Base-by-base conservation (phyloP, 78 protist genomes). In the Pelomyxa schiedti region DNA sequence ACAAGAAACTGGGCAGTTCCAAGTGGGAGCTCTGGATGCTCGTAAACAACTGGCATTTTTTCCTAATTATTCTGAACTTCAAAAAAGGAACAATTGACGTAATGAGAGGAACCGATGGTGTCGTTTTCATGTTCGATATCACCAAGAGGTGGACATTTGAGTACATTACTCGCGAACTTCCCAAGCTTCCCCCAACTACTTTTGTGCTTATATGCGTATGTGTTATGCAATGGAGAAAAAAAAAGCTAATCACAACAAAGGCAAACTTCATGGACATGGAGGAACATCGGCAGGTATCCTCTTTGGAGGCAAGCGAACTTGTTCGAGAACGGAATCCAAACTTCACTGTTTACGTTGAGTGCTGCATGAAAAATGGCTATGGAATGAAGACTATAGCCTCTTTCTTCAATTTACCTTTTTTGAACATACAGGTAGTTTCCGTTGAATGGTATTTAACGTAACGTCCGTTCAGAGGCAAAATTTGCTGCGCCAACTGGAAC, bases 321-420 rank as follows among this genome's bases (percentile, higher is more conserved):
- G 2, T 24, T 26, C 42, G 40, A 22, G 39, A 7, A 42, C 3
- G 39, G 58, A n/a, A n/a, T n/a, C n/a, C n/a, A n/a, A n/a, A n/a
- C n/a, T n/a, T n/a, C n/a, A 42, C 6, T 6, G 16, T 2, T 24
- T 7, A 7, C 39, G 3, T 68, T 5, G 39, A 7, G 39, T 1
- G 30, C 8, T 68, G 30, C 30, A 3, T 68, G 72, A 32, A 32
- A 32, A 4, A 68, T 26, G 72, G 30, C 72, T 68, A 7, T 26
- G 72, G 72, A 26, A 2, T 68, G 39, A 22, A 4, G 42, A 32
- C 39, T 3, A 6, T 4, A 22, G 8, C 39, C 26, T 2, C 72
- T 5, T 68, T 68, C 39, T 32, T 68, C 39, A 68, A 68, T 42
- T 22, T 68, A 22, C 72, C 72, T 5, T 68, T 68, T 26, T 42